Percentiles rank a stretch among this genome's conserved stretches.
Conservation (phyloP, 2,329 filamentous ascomycete genomes). For the Calonectria pteridis region DNA sequence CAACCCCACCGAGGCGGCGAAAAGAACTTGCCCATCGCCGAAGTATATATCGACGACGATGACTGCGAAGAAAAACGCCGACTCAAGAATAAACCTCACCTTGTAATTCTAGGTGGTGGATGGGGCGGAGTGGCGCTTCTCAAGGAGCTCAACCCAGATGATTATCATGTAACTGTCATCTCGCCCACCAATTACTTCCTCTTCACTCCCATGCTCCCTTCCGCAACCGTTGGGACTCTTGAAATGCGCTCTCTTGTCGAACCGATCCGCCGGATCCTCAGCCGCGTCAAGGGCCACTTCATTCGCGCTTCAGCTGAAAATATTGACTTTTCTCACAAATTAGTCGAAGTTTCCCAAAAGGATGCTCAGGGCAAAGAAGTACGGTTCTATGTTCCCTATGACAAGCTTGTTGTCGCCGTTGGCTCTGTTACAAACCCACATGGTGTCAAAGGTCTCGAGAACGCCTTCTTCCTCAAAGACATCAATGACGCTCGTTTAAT, state of each 20-base stretch:
- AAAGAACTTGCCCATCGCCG: slow-evolving; percentile 93
- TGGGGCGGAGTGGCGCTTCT: slow-evolving; percentile 95
- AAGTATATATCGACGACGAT: slow-evolving; percentile 89
- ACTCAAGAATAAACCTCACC: slow-evolving; percentile 88
- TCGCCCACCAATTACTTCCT: slow-evolving; percentile 97
- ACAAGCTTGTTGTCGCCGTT: slow-evolving; percentile 93
- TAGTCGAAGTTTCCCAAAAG: slow-evolving; percentile 86
- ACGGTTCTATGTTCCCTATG: slow-evolving; percentile 94
- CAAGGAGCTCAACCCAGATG: slow-evolving; percentile 89
- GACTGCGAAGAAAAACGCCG: slow-evolving; percentile 77
- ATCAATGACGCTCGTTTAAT: slow-evolving; percentile 93
- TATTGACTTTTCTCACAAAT: slow-evolving; percentile 90
- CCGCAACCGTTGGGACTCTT: slow-evolving; percentile 94
- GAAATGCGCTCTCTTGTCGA: slow-evolving; percentile 93
- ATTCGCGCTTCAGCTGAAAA: slow-evolving; percentile 88
- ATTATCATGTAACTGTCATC: slow-evolving; percentile 96
- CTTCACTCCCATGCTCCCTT: slow-evolving; percentile 98
- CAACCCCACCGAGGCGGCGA: slow-evolving; percentile 86
- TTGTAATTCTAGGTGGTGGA: slow-evolving; percentile 93
- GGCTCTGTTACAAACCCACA: slow-evolving; percentile 95
- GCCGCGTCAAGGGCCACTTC: slow-evolving; percentile 86
- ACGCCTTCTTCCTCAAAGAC: slow-evolving; percentile 95
- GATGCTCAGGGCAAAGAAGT: slow-evolving; percentile 79
- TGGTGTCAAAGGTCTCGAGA: slow-evolving; percentile 92
- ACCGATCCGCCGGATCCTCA: slow-evolving; percentile 87